Evolutionary conservation across 768 basidiomycete species (phyloP), one percentile per base, ranked within the genome.

Genomic region (Pleurotus giganteus): DNA sequence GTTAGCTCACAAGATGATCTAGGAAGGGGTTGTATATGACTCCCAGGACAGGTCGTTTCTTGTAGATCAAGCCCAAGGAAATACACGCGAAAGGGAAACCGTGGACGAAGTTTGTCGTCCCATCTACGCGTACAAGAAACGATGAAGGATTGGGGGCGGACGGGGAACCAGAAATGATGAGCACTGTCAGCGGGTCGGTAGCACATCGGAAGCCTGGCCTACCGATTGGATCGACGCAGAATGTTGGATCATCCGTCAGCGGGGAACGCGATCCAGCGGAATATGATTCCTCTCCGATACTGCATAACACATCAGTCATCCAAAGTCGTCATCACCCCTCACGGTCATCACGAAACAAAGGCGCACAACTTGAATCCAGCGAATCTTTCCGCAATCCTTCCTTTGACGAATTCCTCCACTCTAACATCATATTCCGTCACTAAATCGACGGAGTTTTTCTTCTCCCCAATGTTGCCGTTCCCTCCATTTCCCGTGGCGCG

Each of bases 181-280:
- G n/a, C 45, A 27, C 11, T 12, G 15, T 53, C 27, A 47, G 45
- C 3, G 34, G 19, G 27, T 26, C 32, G 19, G 26, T 39, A 21
- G 28, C 5, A 36, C 1, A 11, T 5, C 37, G 13, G 51, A 63
- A 77, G 53, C n/a, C n/a, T n/a, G 13, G 7, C n/a, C 4, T 60
- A 87, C 90, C 94, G 55, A 97, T 96, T 28, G 95, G 95, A 67
- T 98, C 95, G 41, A 96, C 91, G 63, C 96, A 97, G 75, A 90
- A 99, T 0, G 96, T 98, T 4, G 94, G 94, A 27, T 85, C 85
- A 62, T 97, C 89, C 1, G 91, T 92, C 54, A 96, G 70, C 9
- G 84, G 77, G 17, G 79, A 77, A 27, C 82, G 77, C 55, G 77
- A 68, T n/a, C 91, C 91, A 3, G 86, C 79, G 7, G 91, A 84